Conservation (phyloP, 805 yeast species). For the Candida sphagnicola region DNA sequence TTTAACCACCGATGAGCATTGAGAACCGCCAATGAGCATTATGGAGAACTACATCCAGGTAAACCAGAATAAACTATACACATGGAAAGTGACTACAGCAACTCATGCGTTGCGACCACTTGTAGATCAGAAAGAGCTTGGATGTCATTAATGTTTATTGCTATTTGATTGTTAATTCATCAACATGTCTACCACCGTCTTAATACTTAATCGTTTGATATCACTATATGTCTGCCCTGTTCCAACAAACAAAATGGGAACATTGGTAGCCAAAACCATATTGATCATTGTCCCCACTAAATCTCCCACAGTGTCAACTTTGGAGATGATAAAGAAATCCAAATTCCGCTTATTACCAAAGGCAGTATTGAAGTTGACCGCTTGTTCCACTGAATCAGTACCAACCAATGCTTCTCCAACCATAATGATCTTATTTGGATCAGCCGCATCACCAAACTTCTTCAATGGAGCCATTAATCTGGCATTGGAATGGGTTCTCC, state of each 20-base stretch:
- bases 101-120: no score
- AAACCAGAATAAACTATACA: no score
- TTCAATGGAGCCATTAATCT: conserved; percentile 93
- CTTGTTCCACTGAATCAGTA: conserved; percentile 95
- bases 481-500: conserved; percentile 93
- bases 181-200: conserved; percentile 85
- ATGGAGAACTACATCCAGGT: no score
- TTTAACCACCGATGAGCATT: no score
- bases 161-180: no score
- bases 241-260: conserved; percentile 93
- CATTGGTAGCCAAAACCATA: conserved; percentile 94
- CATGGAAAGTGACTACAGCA: no score
- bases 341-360: conserved; percentile 78
- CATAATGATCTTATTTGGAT: conserved; percentile 96
- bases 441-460: conserved; percentile 91
- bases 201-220: conserved; percentile 82
- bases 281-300: conserved; percentile 95
- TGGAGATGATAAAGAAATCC: conserved; percentile 89
- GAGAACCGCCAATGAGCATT: no score
- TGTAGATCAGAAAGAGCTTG: no score
- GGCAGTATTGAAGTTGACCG: conserved; percentile 86
- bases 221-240: conserved; percentile 97
- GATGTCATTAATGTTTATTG: no score
- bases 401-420: conserved; percentile 98
- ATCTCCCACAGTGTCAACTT: conserved; percentile 97